A percentile compares a stretch with the other conserved stretches of the same genome.
These are phyloP conservation scores for Phytophthora foliorum DNA, from an alignment of 352 stramenopile genomes.

Conservation along the genomic window DNA sequence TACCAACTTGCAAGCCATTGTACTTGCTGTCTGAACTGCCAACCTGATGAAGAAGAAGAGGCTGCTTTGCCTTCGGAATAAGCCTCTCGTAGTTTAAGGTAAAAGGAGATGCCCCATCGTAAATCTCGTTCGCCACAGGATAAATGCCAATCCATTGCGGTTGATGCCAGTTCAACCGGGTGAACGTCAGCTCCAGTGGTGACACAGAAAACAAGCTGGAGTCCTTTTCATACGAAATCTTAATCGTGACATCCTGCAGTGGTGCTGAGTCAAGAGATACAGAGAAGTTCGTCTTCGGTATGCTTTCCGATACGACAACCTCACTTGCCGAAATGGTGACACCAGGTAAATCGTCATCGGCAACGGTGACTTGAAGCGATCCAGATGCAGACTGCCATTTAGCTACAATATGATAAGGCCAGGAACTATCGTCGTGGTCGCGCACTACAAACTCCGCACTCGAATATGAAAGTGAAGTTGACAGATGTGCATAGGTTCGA, in stretches of 20 bases:
- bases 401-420: slow-evolving; percentile 49
- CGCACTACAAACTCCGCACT: slow-evolving; percentile 55
- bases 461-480: slow-evolving; percentile 46
- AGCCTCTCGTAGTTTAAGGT: slow-evolving; percentile 59
- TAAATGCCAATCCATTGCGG: slow-evolving; percentile 61
- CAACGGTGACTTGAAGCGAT: slow-evolving; percentile 40
- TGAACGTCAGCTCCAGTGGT: slow-evolving; percentile 59
- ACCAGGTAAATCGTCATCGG: slow-evolving; percentile 79
- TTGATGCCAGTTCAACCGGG: slow-evolving; percentile 55
- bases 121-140: slow-evolving; percentile 53
- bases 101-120: slow-evolving; percentile 62
- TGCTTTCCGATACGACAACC: slow-evolving; percentile 60
- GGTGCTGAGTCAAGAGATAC: slow-evolving; percentile 74
- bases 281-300: slow-evolving; percentile 47
- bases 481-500: slow-evolving; percentile 30
- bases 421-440: slow-evolving; percentile 30
- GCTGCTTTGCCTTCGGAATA: slow-evolving; percentile 64
- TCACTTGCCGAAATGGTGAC: slow-evolving; percentile 56
- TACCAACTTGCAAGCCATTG: slow-evolving; percentile 52
- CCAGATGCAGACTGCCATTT: slow-evolving; percentile 51
- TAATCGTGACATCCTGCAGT: slow-evolving; percentile 53
- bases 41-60: slow-evolving; percentile 53
- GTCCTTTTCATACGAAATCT: slow-evolving; percentile 54
- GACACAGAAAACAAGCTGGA: slow-evolving; percentile 46
- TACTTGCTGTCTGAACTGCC: slow-evolving; percentile 54